Conservation (phyloP, 345 rosid species). For the Camelina hispida region DNA sequence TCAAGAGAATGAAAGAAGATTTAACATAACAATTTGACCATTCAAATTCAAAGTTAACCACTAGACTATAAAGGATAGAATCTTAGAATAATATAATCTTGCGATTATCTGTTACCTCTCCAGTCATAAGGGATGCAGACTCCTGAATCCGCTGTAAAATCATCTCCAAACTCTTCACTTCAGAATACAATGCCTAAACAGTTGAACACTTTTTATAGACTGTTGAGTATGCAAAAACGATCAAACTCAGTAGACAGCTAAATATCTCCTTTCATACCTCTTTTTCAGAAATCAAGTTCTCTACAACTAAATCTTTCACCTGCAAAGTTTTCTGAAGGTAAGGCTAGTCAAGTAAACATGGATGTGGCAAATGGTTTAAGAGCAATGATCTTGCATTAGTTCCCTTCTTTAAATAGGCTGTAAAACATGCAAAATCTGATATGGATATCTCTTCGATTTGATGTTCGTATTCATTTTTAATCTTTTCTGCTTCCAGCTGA, state of each 20-base stretch:
- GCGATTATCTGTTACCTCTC: conserved; percentile 56
- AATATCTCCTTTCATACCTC: conserved; percentile 53
- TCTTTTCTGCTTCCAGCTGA: conserved; percentile 57
- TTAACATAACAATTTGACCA: not conserved
- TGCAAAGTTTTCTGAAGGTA: conserved; percentile 73
- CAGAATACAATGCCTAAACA: conserved; percentile 63
- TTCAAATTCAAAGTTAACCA: not conserved
- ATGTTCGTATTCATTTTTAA: conserved; percentile 47
- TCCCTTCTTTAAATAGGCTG: conserved; percentile 17
- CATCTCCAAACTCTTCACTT: conserved; percentile 57
- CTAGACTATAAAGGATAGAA: conserved; percentile 17
- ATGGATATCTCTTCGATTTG: conserved; percentile 81
- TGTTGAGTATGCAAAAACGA: conserved; percentile 33
- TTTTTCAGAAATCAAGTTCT: conserved; percentile 68
- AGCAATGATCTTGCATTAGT: conserved; percentile 29
- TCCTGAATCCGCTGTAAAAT: conserved; percentile 65
- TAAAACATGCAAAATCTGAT: conserved; percentile 6
- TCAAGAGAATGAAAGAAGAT: conserved; percentile 28
- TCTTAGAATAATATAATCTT: conserved; percentile 8
- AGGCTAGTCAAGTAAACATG: conserved; percentile 58
- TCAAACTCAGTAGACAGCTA: conserved; percentile 22
- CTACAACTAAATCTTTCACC: conserved; percentile 64
- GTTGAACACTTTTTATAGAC: not conserved
- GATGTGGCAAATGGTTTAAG: conserved; percentile 30
- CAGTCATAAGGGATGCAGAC: conserved; percentile 60